phyloP scores from a whole-genome alignment of 352 stramenopile genomes.

The Phytophthora melonis region DNA sequence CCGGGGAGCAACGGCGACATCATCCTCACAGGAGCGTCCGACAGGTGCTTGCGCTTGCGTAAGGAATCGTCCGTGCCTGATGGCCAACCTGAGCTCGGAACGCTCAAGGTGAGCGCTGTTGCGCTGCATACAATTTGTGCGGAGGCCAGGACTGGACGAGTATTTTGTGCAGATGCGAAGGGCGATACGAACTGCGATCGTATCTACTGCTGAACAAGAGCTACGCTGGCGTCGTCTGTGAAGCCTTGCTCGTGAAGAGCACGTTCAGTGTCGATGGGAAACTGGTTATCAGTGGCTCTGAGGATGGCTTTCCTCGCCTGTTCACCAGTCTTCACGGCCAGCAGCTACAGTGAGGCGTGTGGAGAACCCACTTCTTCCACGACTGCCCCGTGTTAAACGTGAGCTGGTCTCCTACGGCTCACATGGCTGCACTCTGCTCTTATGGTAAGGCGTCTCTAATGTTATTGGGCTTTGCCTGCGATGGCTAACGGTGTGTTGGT shows the following conservation, averaged over 20 bases:
- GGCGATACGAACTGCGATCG: slow-evolving; percentile 67
- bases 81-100: slow-evolving; percentile 21
- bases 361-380: slow-evolving; percentile 68
- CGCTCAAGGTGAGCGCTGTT: slow-evolving; percentile 36
- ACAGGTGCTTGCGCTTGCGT: slow-evolving; percentile 59
- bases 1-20: slow-evolving; percentile 34
- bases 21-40: slow-evolving; percentile 59
- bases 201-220: slow-evolving; percentile 81
- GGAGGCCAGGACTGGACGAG: slow-evolving; percentile 46
- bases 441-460: slow-evolving; percentile 46
- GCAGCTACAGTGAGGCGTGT: slow-evolving; percentile 53
- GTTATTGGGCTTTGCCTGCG: not conserved
- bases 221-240: slow-evolving; percentile 60
- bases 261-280: slow-evolving; percentile 74
- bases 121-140: slow-evolving; percentile 65
- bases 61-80: slow-evolving; percentile 39
- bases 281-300: slow-evolving; percentile 65
- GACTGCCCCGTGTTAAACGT: slow-evolving; percentile 61
- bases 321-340: slow-evolving; percentile 67
- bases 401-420: slow-evolving; percentile 64
- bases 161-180: slow-evolving; percentile 69
- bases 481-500: not conserved
- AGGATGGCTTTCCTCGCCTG: slow-evolving; percentile 66
- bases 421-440: slow-evolving; percentile 71
- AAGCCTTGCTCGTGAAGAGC: slow-evolving; percentile 58